Conservation (phyloP, 2,329 filamentous ascomycete species). For the Aspergillus sp. region DNA sequence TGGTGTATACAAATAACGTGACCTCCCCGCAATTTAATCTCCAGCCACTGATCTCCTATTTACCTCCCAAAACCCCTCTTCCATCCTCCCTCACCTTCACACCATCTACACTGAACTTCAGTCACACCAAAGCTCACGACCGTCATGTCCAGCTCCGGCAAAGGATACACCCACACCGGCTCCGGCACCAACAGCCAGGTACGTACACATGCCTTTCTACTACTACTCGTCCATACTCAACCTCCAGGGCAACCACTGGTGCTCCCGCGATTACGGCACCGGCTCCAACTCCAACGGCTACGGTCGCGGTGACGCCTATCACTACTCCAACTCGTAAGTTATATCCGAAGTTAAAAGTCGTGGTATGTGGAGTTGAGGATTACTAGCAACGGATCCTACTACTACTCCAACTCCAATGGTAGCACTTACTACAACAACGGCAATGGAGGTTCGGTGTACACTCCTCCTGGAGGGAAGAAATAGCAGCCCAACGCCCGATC, state of each 20-base stretch:
- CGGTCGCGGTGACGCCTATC: constrained; percentile 32
- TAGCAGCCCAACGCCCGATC: neutral
- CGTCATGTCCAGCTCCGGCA: constrained; percentile 19
- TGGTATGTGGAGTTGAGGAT: neutral
- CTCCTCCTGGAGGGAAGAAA: constrained; percentile 48
- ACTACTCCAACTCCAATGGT: constrained; percentile 68
- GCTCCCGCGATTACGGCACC: constrained; percentile 61
- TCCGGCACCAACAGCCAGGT: constrained; percentile 64
- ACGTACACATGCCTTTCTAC: constrained; percentile 7
- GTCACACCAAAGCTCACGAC: neutral
- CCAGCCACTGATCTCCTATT: too few species aligned
- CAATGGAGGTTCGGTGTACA: constrained; percentile 59
- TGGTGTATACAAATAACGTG: too few species aligned
- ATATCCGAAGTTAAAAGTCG: neutral
- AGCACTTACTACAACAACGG: constrained; percentile 68
- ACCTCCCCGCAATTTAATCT: too few species aligned
- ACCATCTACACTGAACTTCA: neutral
- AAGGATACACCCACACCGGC: constrained; percentile 38
- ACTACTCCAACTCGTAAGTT: constrained; percentile 64
- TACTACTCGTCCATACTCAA: neutral
- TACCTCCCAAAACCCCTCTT: too few species aligned
- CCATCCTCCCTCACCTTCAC: too few species aligned
- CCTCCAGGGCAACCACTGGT: constrained; percentile 65
- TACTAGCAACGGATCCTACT: constrained; percentile 63
- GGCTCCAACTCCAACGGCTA: constrained; percentile 55